phyloP scores from a whole-genome alignment of 495 filamentous ascomycete genomes.

The Cercophora scortea region DNA sequence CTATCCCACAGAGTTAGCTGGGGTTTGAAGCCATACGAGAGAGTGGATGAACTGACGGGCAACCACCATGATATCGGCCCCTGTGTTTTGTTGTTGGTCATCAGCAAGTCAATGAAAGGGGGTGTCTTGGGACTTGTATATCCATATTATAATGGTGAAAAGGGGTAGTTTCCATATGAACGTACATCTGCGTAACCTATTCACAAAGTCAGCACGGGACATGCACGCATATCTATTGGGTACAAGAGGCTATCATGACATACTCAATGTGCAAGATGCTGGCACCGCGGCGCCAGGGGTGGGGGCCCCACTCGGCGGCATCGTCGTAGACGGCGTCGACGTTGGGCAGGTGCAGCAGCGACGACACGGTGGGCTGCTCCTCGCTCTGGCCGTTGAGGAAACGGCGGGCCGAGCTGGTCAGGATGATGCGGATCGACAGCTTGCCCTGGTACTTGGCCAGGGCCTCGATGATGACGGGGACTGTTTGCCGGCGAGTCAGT shows the following conservation, averaged over 20 bases:
- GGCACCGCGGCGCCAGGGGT: slow-evolving; percentile 60
- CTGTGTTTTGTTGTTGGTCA: slow-evolving; percentile 3
- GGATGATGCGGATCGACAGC: slow-evolving; percentile 70
- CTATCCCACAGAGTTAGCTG: background rate
- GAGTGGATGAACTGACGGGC: slow-evolving; percentile 50
- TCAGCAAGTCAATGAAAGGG: too few species aligned
- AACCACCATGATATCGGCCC: slow-evolving; percentile 72
- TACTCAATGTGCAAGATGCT: slow-evolving; percentile 81
- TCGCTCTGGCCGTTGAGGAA: slow-evolving; percentile 62
- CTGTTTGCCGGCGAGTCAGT: slow-evolving; percentile 9
- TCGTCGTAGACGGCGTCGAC: slow-evolving; percentile 71
- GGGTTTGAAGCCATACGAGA: too few species aligned
- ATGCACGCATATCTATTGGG: too few species aligned
- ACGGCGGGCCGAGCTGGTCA: slow-evolving; percentile 60
- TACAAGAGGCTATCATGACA: slow-evolving; percentile 31
- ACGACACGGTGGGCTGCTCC: slow-evolving; percentile 58
- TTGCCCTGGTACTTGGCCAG: slow-evolving; percentile 45
- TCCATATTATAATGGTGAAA: too few species aligned
- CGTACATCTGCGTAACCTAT: slow-evolving; percentile 17
- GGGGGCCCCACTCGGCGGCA: slow-evolving; percentile 66
- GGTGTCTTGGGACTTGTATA: too few species aligned
- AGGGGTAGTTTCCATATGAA: background rate
- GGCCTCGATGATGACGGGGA: slow-evolving; percentile 60
- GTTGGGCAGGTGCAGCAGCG: slow-evolving; percentile 39
- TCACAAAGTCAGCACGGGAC: background rate